Evolutionary conservation across 139 green algal species (phyloP), one percentile per base, ranked within the genome.

Genomic region (Chlorella sp.): DNA sequence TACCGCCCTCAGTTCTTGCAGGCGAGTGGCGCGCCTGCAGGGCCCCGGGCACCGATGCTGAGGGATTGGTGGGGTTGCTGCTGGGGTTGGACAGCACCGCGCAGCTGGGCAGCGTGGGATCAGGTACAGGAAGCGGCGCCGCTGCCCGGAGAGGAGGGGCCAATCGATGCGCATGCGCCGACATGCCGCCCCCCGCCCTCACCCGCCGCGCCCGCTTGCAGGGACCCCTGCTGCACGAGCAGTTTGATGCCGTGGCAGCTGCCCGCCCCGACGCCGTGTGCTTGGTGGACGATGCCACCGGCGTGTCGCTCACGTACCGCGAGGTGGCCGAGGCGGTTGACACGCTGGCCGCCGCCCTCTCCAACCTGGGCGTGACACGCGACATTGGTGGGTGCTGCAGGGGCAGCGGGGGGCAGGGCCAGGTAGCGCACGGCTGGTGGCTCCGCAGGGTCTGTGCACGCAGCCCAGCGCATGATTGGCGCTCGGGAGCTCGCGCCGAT

Each of bases 291-390:
- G 48, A 83, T 11, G 64, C 20, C 32, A n/a, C 43, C 36, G 34
- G n/a, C 43, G 34, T 41, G 30, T 65, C 46, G 30, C 51, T 83
- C 34, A 88, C 26, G 5, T 86, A 88, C 38, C 76, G 65, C 17
- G 40, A 80, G 67, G 67, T 90, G 82, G 80, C 88, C 14, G 74
- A 56, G n/a, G 72, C 72, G 7, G 80, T 79, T 24, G 90, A 92
- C 73, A 68, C 75, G 74, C 79, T 93, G 54, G 90, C 90, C 32
- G 81, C 67, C 32, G 38, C 81, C 58, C 85, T 92, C 13, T 4
- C 43, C 26, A 13, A 3, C 0, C 32, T 72, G 38, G 88, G 88
- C 65, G 87, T 85, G 34, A 38, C 36, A 1, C 36, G 41, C 4
- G 87, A 81, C 24, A 40, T 34, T 5, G 60, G 60, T 69, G 60